Evolutionary conservation across 257 asterid genomes (phyloP), one percentile per base, ranked within the genome.

Genomic region (Euphrasia confusa): DNA sequence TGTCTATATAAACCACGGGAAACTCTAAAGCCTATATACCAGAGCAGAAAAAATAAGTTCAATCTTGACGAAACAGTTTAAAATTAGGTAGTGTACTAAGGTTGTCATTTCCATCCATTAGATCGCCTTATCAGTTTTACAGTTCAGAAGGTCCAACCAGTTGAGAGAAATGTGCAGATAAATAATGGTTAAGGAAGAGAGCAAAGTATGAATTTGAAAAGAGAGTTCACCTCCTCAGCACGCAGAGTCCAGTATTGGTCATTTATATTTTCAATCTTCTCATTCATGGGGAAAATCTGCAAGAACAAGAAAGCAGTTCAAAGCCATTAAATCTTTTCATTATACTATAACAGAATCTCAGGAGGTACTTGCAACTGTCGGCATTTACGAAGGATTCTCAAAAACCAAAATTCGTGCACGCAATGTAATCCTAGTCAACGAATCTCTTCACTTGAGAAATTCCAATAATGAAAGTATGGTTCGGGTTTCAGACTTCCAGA

Each of bases 161-260:
- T 7, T 37, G 3, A 8, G 42, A 37, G 42, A 37, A 9, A 37
- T 37, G 12, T 37, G 11, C 10, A 59, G 18, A 14, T 10, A 27
- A 44, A 10, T 11, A 2, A 55, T 40, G 40, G 28, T 24, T 7
- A 24, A 7, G 53, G 65, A 66, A 57, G 48, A 66, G 54, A 64
- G 44, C 42, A 37, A 37, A 37, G 42, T 2, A 52, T 53, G 53
- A 18, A 18, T 28, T 68, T 55, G 75, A 42, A 42, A 72, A 64
- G 62, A 61, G 71, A 69, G 54, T 72, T 73, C 48, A 82, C 96
- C 95, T 90, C 98, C 78, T 90, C 98, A 30, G 96, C 95, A 62
- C 96, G 91, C 78, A 90, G 61, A 11, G 96, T 90, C 98, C 98
- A 90, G 77, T 88, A 88, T 59, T 90, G 96, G 72, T 88, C 95